These are phyloP conservation scores for Yamadazyma aaseri DNA, from an alignment of 1,139 yeast genomes.

Conservation along the genomic window DNA sequence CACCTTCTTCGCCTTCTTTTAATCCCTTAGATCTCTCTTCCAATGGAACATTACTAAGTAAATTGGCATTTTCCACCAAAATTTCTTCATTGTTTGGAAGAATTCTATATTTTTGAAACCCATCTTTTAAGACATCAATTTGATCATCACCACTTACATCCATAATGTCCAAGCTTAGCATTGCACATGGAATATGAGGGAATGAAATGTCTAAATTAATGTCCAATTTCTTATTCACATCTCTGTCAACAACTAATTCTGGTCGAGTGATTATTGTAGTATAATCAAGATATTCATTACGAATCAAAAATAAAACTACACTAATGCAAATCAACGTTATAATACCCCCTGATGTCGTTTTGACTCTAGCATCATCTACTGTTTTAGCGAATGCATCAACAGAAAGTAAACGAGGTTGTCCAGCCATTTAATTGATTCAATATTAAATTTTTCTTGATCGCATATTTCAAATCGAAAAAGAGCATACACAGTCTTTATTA, in stretches of 20 bases:
- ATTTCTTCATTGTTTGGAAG: conserved; percentile 25
- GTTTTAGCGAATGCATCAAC: conserved; percentile 93
- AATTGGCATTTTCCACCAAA: conserved; percentile 28
- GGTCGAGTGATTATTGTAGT: conserved; percentile 68
- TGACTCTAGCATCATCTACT: conserved; percentile 86
- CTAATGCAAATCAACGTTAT: conserved; percentile 72
- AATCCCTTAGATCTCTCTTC: conserved; percentile 35
- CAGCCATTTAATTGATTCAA: conserved; percentile 23
- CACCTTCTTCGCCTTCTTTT: conserved; percentile 35
- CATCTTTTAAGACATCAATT: conserved; percentile 65
- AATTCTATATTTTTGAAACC: conserved; percentile 65
- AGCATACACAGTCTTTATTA: no score
- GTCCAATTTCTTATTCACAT: conserved; percentile 71
- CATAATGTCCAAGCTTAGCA: conserved; percentile 49
- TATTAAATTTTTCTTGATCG: no score
- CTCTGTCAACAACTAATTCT: conserved; percentile 85
- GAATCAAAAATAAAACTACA: conserved; percentile 59
- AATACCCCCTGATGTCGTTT: conserved; percentile 86
- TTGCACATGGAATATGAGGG: conserved; percentile 81
- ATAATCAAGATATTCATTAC: conserved; percentile 77
- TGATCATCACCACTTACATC: conserved; percentile 87
- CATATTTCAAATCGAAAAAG: no score
- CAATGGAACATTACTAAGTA: conserved; percentile 29
- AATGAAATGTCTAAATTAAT: conserved; percentile 80
- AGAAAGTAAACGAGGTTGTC: conserved; percentile 54